phyloP scores from a whole-genome alignment of 73 alveolate genomes.

The Uronychia setigera region DNA sequence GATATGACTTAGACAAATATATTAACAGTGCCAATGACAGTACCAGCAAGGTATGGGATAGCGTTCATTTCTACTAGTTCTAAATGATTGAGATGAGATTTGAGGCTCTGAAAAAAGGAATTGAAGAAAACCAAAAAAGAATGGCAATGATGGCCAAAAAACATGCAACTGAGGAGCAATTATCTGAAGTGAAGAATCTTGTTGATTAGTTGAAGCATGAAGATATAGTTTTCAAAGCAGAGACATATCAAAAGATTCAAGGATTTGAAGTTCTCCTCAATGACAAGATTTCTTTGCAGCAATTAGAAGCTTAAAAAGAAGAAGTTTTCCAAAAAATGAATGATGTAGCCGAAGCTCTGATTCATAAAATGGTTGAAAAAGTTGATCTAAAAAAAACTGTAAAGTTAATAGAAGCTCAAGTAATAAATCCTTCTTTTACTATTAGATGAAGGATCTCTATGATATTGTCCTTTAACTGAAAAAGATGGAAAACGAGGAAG shows the following conservation, averaged over 20 bases:
- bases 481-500: conserved; percentile 55
- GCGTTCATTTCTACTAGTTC: not conserved
- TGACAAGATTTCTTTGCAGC: not conserved
- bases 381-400: not conserved
- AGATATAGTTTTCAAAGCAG: not conserved
- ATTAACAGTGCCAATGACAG: not conserved
- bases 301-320: not conserved
- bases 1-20: not conserved
- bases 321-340: not conserved
- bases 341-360: not conserved
- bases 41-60: not conserved
- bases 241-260: too few relatives aligned
- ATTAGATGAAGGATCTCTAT: conserved; percentile 44
- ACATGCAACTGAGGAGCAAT: not conserved
- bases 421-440: not conserved
- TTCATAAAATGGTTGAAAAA: not conserved
- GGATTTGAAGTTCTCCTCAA: not conserved
- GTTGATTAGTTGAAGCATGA: not conserved
- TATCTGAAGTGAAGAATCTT: not conserved
- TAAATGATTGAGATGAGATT: not conserved
- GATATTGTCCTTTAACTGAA: conserved; percentile 27
- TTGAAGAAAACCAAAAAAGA: not conserved
- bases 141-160: not conserved
- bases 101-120: not conserved
- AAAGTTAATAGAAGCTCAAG: not conserved